These are phyloP conservation scores for Hypoxylon fragiforme DNA, from an alignment of 495 filamentous ascomycete species.

Conservation along the genomic window DNA sequence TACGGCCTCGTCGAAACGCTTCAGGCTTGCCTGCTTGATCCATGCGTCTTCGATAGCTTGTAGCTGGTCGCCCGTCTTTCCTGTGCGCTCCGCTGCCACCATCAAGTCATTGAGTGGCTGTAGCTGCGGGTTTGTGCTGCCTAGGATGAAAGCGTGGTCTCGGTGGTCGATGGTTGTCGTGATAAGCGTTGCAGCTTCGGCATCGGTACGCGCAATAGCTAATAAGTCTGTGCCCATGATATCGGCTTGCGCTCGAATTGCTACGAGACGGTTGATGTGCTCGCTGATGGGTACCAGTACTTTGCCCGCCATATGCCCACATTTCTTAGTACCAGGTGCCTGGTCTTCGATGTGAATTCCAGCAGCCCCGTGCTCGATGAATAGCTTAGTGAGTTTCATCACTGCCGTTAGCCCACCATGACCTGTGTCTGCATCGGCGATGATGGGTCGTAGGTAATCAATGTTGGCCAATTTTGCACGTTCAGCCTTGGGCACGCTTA, in stretches of 20 bases:
- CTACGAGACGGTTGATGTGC: conserved; percentile 97
- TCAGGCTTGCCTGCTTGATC: conserved; percentile 79
- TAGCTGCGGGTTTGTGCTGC: conserved; percentile 81
- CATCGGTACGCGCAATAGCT: conserved; percentile 91
- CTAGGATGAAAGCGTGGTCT: conserved; percentile 92
- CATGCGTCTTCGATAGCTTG: conserved; percentile 93
- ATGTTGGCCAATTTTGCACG: conserved; percentile 76
- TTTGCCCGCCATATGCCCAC: conserved; percentile 99
- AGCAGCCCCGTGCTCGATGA: conserved; percentile 94
- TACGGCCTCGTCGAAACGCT: conserved; percentile 89
- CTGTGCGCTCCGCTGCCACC: conserved; percentile 78
- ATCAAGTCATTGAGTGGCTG: conserved; percentile 89
- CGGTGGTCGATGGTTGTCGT: conserved; percentile 93
- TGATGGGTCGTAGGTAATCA: conserved; percentile 94
- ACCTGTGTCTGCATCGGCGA: conserved; percentile 96
- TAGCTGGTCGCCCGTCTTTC: conserved; percentile 78
- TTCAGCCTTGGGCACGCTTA: conserved; percentile 73
- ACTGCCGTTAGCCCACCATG: conserved; percentile 96
- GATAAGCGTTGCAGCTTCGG: conserved; percentile 96
- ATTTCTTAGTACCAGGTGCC: conserved; percentile 98
- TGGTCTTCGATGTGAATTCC: conserved; percentile 99
- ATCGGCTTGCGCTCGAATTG: conserved; percentile 95
- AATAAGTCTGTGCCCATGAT: conserved; percentile 95
- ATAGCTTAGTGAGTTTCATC: conserved; percentile 99
- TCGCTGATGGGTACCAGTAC: conserved; percentile 96